phyloP scores from a whole-genome alignment of 306 rosid species.

The Glycyrrhiza uralensis region DNA sequence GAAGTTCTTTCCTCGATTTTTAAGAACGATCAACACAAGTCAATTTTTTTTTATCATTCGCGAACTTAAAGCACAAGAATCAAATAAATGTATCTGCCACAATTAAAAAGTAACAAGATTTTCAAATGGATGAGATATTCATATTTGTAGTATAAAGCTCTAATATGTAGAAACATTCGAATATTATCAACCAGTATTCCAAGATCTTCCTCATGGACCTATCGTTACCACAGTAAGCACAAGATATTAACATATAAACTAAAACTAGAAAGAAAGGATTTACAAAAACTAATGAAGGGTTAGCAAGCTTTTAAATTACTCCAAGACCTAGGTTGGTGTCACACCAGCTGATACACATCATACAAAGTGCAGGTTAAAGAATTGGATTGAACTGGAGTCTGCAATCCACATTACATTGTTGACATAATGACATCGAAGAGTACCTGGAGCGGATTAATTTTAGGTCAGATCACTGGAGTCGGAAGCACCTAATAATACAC shows the following conservation, averaged over 20 bases:
- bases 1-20: neutral
- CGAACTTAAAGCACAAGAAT: neutral
- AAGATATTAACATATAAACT: neutral
- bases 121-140: too few relatives aligned
- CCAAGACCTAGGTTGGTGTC: neutral
- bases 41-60: neutral
- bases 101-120: neutral
- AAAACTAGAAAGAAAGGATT: neutral
- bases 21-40: neutral
- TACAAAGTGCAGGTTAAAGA: neutral
- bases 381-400: neutral
- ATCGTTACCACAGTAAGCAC: neutral
- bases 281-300: neutral
- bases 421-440: neutral
- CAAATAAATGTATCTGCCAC: neutral
- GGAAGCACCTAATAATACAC: neutral
- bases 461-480: neutral
- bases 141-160: neutral
- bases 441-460: neutral
- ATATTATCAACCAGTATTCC: neutral
- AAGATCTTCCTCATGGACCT: neutral
- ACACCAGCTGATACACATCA: neutral
- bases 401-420: neutral
- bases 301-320: neutral
- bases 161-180: neutral